Evolutionary conservation across 2,329 filamentous ascomycete species (phyloP), one percentile per base, ranked within the genome.

Genomic region (Phialocephala subalpina): DNA sequence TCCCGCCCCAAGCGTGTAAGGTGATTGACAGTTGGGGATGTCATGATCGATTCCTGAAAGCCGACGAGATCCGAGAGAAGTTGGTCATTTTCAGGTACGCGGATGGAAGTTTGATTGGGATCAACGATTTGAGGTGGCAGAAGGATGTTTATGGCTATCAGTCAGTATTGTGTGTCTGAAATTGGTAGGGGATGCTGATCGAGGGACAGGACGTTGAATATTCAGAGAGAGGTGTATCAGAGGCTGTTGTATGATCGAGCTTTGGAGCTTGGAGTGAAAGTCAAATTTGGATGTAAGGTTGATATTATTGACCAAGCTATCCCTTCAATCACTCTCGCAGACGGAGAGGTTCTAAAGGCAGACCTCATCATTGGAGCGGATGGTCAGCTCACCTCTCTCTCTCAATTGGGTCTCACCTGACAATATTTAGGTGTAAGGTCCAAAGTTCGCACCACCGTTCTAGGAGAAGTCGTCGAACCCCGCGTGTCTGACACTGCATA

Each of bases 341-440:
- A 33, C 20, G 60, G 52, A 25, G 52, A 62, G 20, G 27, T 22
- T 6, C 27, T 45, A 16, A 62, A 36, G 11, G 60, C 33, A 8
- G 60, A 62, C 36, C 29, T 62, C 25, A 62, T 62, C n/a, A 36
- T 62, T n/a, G 60, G 60, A 27, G 60, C 60, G 22, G 60, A 62
- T 62, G 60, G 60, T 62, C 18, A n/a, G 38, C 45, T n/a, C 47
- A 27, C 22, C 7, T 36, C 18, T 38, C 1, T 14, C 3, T 35
- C 2, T 20, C 35, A 14, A 9, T 3, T 16, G 25, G 29, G 11
- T 57, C 8, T 20, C 8, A 49, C 1, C 29, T 58, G 1, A 47
- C 7, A 25, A 9, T 38, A 9, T 38, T 55, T 7, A 62, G 53
- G 53, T 35, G 35, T 35, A 36, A 36, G 40, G 42, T 57, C 25